Evolutionary conservation across 164 flowering plant species (phyloP).

Genomic region (Tetrastigma voinierianum): DNA sequence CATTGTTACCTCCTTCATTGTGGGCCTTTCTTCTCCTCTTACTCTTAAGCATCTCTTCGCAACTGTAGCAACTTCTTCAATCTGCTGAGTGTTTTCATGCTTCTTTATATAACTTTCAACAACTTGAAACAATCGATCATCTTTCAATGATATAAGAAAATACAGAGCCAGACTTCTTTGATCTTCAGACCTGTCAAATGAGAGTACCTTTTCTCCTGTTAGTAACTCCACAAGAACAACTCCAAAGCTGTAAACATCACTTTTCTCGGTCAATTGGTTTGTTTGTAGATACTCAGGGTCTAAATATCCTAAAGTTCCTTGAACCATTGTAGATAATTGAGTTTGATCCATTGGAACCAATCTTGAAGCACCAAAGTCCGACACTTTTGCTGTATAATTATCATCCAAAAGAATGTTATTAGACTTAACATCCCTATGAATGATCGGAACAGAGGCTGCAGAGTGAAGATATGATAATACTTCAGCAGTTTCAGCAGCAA

Average conservation of each 20-base stretch:
- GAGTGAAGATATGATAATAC: conserved; percentile 39
- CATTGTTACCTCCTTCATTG: no score
- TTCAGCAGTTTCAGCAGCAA: conserved; percentile 34
- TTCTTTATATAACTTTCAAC: conserved; percentile 4
- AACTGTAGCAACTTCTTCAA: conserved; percentile 15
- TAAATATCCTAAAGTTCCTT: conserved; percentile 43
- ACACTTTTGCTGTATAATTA: conserved; percentile 31
- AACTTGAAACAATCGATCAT: conserved; percentile 4
- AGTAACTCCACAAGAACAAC: conserved; percentile 44
- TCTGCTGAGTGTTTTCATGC: conserved; percentile 8
- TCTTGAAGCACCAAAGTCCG: conserved; percentile 42
- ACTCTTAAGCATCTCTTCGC: background rate
- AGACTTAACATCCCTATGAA: conserved; percentile 40
- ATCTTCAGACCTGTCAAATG: background rate
- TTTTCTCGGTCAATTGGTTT: conserved; percentile 35
- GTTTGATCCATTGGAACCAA: conserved; percentile 26
- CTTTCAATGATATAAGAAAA: conserved; percentile 20
- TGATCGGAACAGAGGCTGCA: conserved; percentile 30
- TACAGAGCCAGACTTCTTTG: conserved; percentile 21
- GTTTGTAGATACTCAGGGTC: conserved; percentile 43
- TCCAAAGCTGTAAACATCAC: conserved; percentile 46
- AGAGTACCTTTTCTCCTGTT: conserved; percentile 26
- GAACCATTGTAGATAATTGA: conserved; percentile 29
- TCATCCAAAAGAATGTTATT: conserved; percentile 38
- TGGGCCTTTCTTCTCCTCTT: no score